Base-by-base conservation (phyloP, 1,284 basidiomycete genomes). In the Coniophora puteana region DNA sequence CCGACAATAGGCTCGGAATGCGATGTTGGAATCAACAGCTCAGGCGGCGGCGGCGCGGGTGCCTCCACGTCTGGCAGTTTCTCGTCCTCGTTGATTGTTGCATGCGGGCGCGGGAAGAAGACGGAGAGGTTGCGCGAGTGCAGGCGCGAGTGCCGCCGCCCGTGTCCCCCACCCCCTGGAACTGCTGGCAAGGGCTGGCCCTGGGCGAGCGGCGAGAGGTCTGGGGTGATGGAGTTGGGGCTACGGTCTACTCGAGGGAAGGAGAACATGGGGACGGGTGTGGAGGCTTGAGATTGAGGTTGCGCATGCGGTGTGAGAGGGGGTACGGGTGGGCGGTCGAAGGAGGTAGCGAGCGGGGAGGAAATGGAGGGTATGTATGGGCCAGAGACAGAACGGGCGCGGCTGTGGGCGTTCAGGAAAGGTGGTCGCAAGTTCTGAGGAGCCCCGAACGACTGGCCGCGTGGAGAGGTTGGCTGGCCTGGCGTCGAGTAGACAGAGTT, bases 61-160 rank as follows among this genome's bases (percentile, higher is more conserved):
- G 72, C 70, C 38, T 73, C 67, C 34, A 65, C 64, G 20, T 69
- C 63, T 1, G 49, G 44, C 18, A 53, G 59, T n/a, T 72, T 60
- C 20, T 76, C 80, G 53, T 86, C 82, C 59, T 87, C 84, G 3
- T 77, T 70, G 33, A 89, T 88, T 4, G 78, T 70, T 2, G 73
- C 69, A 1, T 71, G 63, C 0, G 78, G 76, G 29, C 83, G 76
- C 4, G 93, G 93, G 52, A 95, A 96, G 72, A 87, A 94, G 13
- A 93, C 72, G 2, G 89, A 93, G 2, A 96, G 69, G 57, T 96
- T 97, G 37, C 92, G 80, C 4, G 91, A 91, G 60, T 97, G 93
- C 17, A 94, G 71, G 8, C 89, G 76, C 1, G 77, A 69, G 60
- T 93, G 89, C 29, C 80, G 63, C 31, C 80, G 71, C 8, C 58